Percentiles rank a stretch among this genome's conserved stretches.
Evolutionary conservation across 148 eudicot species (phyloP).

Genomic region (Heliosperma pusillum): DNA sequence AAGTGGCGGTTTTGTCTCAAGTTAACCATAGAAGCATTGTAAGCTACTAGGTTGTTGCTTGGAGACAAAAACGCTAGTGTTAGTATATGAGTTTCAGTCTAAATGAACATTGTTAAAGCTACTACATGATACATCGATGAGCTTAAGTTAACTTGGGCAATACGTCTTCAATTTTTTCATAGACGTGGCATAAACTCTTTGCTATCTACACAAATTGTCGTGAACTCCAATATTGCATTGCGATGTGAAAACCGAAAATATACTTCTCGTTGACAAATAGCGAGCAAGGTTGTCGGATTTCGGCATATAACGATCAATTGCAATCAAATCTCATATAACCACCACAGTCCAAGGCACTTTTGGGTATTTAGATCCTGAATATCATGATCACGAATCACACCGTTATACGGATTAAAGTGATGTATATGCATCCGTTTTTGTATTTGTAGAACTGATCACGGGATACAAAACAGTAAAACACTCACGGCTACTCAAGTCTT

Average conservation of each 20-base stretch:
- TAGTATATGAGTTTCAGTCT: no score
- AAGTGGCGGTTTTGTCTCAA: no score
- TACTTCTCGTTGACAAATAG: slow-evolving; percentile 23
- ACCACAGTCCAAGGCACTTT: slow-evolving; percentile 23
- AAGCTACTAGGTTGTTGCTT: slow-evolving; percentile 30
- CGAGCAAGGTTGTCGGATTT: slow-evolving; percentile 20
- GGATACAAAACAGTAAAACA: slow-evolving; percentile 22
- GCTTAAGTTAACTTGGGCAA: slow-evolving; percentile 16
- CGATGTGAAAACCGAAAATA: slow-evolving; percentile 22
- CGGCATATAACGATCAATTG: slow-evolving; percentile 20
- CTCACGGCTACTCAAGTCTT: slow-evolving; percentile 10
- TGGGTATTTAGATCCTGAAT: slow-evolving; percentile 28
- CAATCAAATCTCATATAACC: slow-evolving; percentile 22
- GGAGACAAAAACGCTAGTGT: slow-evolving; percentile 26
- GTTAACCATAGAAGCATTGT: slow-evolving; percentile 27
- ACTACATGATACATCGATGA: slow-evolving; percentile 18
- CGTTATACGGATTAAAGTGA: no score
- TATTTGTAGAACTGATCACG: slow-evolving; percentile 27
- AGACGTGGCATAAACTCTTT: slow-evolving; percentile 23
- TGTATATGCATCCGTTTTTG: slow-evolving; percentile 29
- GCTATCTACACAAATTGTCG: slow-evolving; percentile 20
- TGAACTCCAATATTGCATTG: slow-evolving; percentile 19
- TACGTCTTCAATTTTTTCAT: slow-evolving; percentile 20
- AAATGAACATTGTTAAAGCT: slow-evolving; percentile 16
- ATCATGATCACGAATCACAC: no score